Conservation (phyloP, 306 rosid genomes). For the Citrullus colocynthis region DNA sequence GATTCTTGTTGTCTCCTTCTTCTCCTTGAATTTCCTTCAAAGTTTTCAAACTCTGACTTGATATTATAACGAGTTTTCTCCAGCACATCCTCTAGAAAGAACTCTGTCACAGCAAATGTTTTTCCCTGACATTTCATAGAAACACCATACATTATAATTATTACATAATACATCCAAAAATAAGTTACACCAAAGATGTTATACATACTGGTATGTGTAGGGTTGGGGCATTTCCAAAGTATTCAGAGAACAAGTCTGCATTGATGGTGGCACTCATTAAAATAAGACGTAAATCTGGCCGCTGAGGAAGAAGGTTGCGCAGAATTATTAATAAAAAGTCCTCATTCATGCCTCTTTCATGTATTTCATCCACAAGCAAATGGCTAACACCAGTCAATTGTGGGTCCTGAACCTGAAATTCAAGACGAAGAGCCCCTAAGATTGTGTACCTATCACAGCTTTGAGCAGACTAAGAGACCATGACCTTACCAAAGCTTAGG, state of each 20-base stretch:
- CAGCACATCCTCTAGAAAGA: slow-evolving; percentile 77
- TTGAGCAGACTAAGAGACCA: slow-evolving; percentile 5
- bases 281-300: slow-evolving; percentile 86
- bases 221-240: slow-evolving; percentile 70
- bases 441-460: slow-evolving; percentile 9
- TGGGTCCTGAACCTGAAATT: slow-evolving; percentile 79
- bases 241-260: slow-evolving; percentile 84
- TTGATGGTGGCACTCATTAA: slow-evolving; percentile 96
- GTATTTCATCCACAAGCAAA: slow-evolving; percentile 95
- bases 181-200: slow-evolving; percentile 8
- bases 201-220: slow-evolving; percentile 66
- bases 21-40: slow-evolving; percentile 61
- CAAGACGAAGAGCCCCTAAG: slow-evolving; percentile 18
- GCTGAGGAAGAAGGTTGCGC: slow-evolving; percentile 85
- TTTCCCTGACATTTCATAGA: slow-evolving; percentile 48
- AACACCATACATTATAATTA: slow-evolving; percentile 10
- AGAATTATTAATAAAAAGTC: slow-evolving; percentile 77
- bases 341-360: slow-evolving; percentile 99
- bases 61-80: slow-evolving; percentile 70
- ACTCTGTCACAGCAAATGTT: slow-evolving; percentile 69
- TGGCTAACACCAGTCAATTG: slow-evolving; percentile 71
- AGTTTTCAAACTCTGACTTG: slow-evolving; percentile 61
- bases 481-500: slow-evolving; percentile 1
- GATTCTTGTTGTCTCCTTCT: slow-evolving; percentile 74
- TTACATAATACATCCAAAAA: neutral